Base-by-base conservation (phyloP, 768 basidiomycete species). In the Fomitopsis serialis region DNA sequence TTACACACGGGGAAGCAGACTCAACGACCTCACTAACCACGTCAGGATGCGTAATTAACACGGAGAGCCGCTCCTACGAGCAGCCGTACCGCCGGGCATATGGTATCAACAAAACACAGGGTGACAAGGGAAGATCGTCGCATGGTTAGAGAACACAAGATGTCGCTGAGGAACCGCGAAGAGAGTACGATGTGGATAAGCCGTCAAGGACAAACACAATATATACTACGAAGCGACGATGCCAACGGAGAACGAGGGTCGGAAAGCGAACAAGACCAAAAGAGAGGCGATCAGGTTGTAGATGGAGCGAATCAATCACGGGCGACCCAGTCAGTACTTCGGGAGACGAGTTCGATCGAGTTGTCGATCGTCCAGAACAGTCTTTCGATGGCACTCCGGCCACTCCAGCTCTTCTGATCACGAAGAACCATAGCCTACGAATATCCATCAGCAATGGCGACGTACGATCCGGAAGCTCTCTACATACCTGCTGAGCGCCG, bases 341-440 rank as follows among this genome's bases (percentile, higher is more conserved):
- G 79, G 51, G 86, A 81, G 62, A 85, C 88, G 61, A 95, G 80
- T 73, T 91, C 92, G 55, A 93, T 85, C 11, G 91, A 87, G 68
- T 88, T 87, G 64, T 98, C 95, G 52, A 87, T 86, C 35, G 89
- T 90, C 87, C 92, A 96, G 72, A 98, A 98, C 57, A 93, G 68
- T 35, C 88, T 79, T 67, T 99, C 97, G 21, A 90, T 97, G 15
- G 90, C 85, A 60, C 91, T 94, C 47, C 93, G 78, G 23, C 85
- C 84, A 57, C 85, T 97, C 96, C 96, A 98, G 64, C 89, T 89
- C 69, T 92, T 93, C 68, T 99, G 97, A 64, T 95, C 91, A 23
- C 96, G 81, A 12, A 99, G 74, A 53, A 98, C 92, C 85, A 97
- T 95, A 17, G 96, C 96, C 90, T 96, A 58, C 24, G 48, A 36